A percentile compares a stretch with the other conserved stretches of the same genome.
Evolutionary conservation across 495 filamentous ascomycete genomes (phyloP).

Genomic region (Penicillium antarcticum): DNA sequence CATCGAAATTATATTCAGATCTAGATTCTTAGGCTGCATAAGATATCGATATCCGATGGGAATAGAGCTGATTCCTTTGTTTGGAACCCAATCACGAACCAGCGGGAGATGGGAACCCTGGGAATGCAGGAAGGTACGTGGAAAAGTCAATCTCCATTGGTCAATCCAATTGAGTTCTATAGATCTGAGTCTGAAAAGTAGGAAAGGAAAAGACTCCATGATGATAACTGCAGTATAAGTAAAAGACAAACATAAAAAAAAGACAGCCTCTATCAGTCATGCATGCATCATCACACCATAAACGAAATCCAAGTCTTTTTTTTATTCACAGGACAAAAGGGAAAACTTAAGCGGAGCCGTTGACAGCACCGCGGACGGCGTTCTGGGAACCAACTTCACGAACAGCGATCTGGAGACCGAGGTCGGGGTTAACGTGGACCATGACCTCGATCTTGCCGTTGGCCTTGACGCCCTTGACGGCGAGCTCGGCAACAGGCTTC

Average conservation of each 20-base stretch:
- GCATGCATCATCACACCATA: constrained; percentile 33
- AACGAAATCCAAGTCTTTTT: constrained; percentile 24
- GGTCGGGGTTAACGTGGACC: constrained; percentile 76
- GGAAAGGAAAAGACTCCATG: constrained; percentile 20
- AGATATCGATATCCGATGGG: background rate
- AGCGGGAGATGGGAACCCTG: background rate
- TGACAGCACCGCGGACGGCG: constrained; percentile 72
- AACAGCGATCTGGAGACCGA: constrained; percentile 72
- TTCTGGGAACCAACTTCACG: constrained; percentile 84
- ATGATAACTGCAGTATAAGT: constrained; percentile 16
- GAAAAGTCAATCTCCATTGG: constrained; percentile 18
- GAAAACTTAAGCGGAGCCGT: constrained; percentile 38
- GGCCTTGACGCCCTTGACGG: constrained; percentile 78
- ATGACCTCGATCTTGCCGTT: constrained; percentile 89
- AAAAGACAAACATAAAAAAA: constrained; percentile 15
- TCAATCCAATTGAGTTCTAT: constrained; percentile 20
- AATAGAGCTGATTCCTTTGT: background rate
- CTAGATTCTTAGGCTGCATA: background rate
- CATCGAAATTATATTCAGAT: background rate
- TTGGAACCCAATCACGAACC: background rate
- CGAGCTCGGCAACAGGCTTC: constrained; percentile 79
- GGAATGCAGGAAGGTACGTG: background rate
- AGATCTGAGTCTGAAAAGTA: constrained; percentile 12
- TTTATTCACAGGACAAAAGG: background rate
- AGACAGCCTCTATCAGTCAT: constrained; percentile 32